Evolutionary conservation across 208 protist species (phyloP), one percentile per base, ranked within the genome.

Genomic region (Leptomonas seymouri): DNA sequence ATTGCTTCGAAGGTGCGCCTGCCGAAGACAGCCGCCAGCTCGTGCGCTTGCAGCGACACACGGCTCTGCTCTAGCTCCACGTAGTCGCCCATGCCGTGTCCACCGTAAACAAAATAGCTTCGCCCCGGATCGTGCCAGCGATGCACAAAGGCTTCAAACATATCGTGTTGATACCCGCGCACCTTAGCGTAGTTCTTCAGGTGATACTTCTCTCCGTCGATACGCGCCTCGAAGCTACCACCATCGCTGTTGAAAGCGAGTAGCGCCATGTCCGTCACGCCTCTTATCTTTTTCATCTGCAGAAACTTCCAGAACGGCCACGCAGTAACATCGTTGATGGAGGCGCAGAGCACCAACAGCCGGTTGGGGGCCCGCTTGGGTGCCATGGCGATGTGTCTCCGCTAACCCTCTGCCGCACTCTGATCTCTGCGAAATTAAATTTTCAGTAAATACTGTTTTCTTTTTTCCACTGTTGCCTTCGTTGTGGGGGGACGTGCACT

Each of bases 291-390:
- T 71, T 93, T 95, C 87, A 95, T 89, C 57, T 95, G 90, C 23
- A 93, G 65, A 65, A 93, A 93, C 75, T 95, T 95, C 87, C 90
- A 95, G 57, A 93, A 95, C 0, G 90, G 87, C 87, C 90, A 95
- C 49, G 83, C 80, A 5, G 90, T 92, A 48, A 90, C 83, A 72
- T 95, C 87, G 73, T 95, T 95, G 66, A 95, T 90, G 57, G 78
- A 89, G 55, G 85, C 78, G 61, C 86, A 95, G 18, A 95, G 65
- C 49, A 92, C 77, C 68, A 95, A 68, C 16, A 95, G 55, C 14
- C 87, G 78, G 71, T 93, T 93, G 23, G 53, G 44, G 20, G 36
- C 63, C 16, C 72, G 68, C 51, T 73, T 82, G 4, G 71, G 63
- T 45, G 67, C 41, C 68, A 78, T 74, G 15, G 39, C 54, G 25